phyloP scores from a whole-genome alignment of 2,329 filamentous ascomycete genomes.

The Dothideomycetes sp. region DNA sequence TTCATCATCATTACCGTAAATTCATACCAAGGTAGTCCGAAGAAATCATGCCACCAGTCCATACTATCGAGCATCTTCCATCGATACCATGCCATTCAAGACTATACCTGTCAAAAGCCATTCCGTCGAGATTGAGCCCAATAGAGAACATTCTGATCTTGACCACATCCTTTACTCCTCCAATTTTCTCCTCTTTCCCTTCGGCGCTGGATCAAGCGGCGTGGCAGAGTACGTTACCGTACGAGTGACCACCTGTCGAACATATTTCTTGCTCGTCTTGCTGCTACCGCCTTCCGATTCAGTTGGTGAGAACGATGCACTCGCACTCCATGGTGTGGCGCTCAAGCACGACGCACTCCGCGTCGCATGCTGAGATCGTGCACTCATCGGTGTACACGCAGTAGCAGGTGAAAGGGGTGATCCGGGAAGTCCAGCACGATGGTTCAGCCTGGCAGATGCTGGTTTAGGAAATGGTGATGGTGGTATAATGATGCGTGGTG shows the following conservation, averaged over 20 bases:
- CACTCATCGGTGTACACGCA: slow-evolving; percentile 58
- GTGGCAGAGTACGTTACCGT: slow-evolving; percentile 76
- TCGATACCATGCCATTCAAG: too few species aligned
- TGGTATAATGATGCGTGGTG: slow-evolving; percentile 32
- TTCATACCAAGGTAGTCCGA: too few species aligned
- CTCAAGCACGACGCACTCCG: slow-evolving; percentile 43
- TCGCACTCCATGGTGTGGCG: slow-evolving; percentile 21
- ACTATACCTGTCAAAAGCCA: too few species aligned
- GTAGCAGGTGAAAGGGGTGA: slow-evolving; percentile 58
- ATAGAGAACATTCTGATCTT: background rate
- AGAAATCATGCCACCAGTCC: too few species aligned
- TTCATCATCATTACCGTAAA: background rate
- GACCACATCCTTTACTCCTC: slow-evolving; percentile 13
- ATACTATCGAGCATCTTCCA: too few species aligned
- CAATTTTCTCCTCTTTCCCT: slow-evolving; percentile 80
- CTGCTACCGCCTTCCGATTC: slow-evolving; percentile 8
- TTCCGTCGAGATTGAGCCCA: background rate
- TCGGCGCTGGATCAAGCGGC: slow-evolving; percentile 73
- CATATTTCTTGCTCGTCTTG: slow-evolving; percentile 44
- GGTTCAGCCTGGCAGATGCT: slow-evolving; percentile 48
- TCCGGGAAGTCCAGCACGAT: slow-evolving; percentile 64
- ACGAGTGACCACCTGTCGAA: slow-evolving; percentile 85
- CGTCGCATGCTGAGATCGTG: slow-evolving; percentile 52
- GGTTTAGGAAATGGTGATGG: slow-evolving; percentile 34
- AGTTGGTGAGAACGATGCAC: slow-evolving; percentile 8